Evolutionary conservation across 2,329 filamentous ascomycete species (phyloP), one percentile per base, ranked within the genome.

Genomic region (Hirsutella minnesotensis): DNA sequence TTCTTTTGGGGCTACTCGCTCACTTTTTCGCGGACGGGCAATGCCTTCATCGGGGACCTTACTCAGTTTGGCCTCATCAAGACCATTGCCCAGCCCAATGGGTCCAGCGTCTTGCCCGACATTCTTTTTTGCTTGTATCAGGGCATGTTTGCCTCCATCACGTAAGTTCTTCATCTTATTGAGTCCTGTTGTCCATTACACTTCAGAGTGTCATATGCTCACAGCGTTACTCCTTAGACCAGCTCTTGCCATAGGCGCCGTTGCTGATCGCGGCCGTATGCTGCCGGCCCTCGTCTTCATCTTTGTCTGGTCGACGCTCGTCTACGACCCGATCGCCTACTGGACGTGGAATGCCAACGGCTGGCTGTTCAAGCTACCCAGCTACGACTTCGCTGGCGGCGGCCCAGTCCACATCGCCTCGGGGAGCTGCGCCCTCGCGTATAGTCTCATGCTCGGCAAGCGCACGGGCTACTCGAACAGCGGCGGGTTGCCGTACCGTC

Each of bases 1-100:
- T 94, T 94, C 70, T 90, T 94, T 70, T 94, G 87, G 87, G 87
- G 87, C 39, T 94, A 90, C 63, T 90, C 84, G 10, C 68, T 94
- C 41, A 75, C 86, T 48, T 94, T 94, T 64, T 88, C 85, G 7
- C 85, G 88, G 62, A 77, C 77, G 19, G 85, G 85, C 45, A 83
- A 82, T 52, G 72, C 72, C 49, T 94, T 79, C 68, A 82, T 94
- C 47, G 87, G 87, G 38, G 76, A 88, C 50, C 71, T 94, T 39
- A 70, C 76, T 51, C 89, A 94, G 71, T 82, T 94, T 54, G 88
- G 86, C 29, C 75, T 94, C 53, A 83, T 74, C 64, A 75, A 86
- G 59, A 85, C 88, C 9, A 69, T 94, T 20, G 88, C 68, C 33
- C 73, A 79, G 49, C 86, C 86, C 19, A 88, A 83, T 8, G 87